Evolutionary conservation across 306 rosid genomes (phyloP), one percentile per base, ranked within the genome.

Genomic region (Acacia acuminata): DNA sequence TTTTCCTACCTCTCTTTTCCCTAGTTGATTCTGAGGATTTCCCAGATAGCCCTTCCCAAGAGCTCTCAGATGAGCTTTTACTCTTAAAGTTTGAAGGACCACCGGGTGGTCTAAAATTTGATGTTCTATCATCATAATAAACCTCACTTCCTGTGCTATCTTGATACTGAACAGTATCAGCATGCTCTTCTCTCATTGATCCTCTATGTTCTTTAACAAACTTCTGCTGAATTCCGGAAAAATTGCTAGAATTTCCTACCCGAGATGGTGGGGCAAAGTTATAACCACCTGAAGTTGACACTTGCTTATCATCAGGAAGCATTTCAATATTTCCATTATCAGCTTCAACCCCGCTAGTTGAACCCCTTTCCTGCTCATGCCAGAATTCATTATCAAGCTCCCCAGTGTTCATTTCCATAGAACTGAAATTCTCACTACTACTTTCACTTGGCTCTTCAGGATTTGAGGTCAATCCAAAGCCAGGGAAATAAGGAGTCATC

Each of bases 41-140:
- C 47, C 82, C 91, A 3, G 92, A 84, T 7, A 89, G 91, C 76
- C 96, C 99, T 79, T 96, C 99, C 98, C 96, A 94, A 48, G 99
- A 91, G 89, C 92, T 94, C 85, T 94, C 99, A 3, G 97, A 88
- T 63, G 97, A 34, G 82, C 89, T 90, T 85, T 89, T 94, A 84
- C 94, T 92, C 79, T 89, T 90, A 56, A 80, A 65, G 58, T 92
- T 89, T 47, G 92, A 77, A 85, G 88, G 84, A 4, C 82, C 81
- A 61, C 86, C 84, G 10, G 93, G 82, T 77, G 79, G 82, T 87
- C 91, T 92, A 30, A 83, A 92, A 82, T 86, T 85, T 61, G 88
- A 76, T 22, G 77, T 82, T 86, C 89, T 88, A 82, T 96, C 96
- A 82, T 94, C 99, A 71, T 80, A 87, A 84, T 85, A 84, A 58